Evolutionary conservation across 768 basidiomycete genomes (phyloP).

Genomic region (Kwoniella dejecticola): DNA sequence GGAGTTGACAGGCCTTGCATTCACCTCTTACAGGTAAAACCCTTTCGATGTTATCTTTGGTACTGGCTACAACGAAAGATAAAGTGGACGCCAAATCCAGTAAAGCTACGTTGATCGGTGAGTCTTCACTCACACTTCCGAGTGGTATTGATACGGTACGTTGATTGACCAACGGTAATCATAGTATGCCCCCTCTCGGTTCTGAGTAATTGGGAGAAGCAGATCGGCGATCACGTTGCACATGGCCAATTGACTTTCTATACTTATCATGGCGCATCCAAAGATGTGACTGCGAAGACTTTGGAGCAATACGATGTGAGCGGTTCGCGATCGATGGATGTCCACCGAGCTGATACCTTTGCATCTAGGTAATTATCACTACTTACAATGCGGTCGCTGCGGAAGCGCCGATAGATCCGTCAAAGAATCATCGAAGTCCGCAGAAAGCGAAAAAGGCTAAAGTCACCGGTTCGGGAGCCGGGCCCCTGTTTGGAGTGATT

Average conservation of each 20-base stretch:
- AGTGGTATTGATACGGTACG: no score
- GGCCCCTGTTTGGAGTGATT: conserved; percentile 66
- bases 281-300: conserved; percentile 27
- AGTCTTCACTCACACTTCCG: conserved; percentile 31
- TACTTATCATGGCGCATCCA: conserved; percentile 41
- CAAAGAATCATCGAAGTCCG: not conserved
- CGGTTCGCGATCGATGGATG: not conserved
- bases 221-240: conserved; percentile 42
- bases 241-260: conserved; percentile 32
- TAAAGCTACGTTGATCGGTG: conserved; percentile 78
- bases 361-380: conserved; percentile 41
- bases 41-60: conserved; percentile 78
- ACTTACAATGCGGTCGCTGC: conserved; percentile 42
- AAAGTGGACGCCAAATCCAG: conserved; percentile 61
- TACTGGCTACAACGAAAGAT: conserved; percentile 74
- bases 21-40: conserved; percentile 70
- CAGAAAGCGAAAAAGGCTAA: conserved; percentile 61
- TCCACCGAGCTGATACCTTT: not conserved
- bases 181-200: conserved; percentile 48
- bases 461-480: conserved; percentile 36
- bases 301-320: conserved; percentile 42
- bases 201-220: conserved; percentile 52
- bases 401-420: conserved; percentile 12
- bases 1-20: conserved; percentile 3
- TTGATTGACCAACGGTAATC: no score